Percentiles rank a stretch among this genome's conserved stretches.
Evolutionary conservation across 2,329 filamentous ascomycete species (phyloP).

Genomic region (Zymoseptoria crescenta): DNA sequence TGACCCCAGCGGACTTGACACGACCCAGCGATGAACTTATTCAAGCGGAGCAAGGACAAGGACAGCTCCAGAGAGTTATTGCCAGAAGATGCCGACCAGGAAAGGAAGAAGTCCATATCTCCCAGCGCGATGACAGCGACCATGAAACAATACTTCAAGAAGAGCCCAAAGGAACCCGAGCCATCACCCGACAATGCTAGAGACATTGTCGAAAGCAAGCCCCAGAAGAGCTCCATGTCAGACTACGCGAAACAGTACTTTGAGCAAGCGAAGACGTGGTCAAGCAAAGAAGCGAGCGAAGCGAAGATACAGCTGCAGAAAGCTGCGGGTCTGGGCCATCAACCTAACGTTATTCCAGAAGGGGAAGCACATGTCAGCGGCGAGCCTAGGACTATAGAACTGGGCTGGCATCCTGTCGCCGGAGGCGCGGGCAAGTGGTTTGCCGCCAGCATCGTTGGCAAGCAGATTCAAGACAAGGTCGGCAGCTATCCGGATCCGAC

Average conservation of each 20-base stretch:
- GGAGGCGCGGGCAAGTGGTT: constrained; percentile 12
- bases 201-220: constrained; percentile 1
- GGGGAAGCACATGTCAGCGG: constrained; percentile 10
- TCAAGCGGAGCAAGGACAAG: constrained; percentile 9
- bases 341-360: constrained; percentile 9
- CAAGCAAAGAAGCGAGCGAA: constrained; percentile 8
- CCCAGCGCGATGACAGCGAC: not conserved
- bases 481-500: constrained; percentile 16
- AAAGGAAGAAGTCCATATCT: not conserved
- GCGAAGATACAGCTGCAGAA: constrained; percentile 9
- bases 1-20: not conserved
- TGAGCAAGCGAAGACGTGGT: constrained; percentile 11
- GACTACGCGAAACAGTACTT: constrained; percentile 8
- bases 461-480: constrained; percentile 8
- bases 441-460: constrained; percentile 12
- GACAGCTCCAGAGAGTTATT: not conserved
- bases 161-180: not conserved
- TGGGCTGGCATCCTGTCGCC: constrained; percentile 13
- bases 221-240: constrained; percentile 6
- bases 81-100: not conserved
- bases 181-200: not conserved
- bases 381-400: constrained; percentile 8
- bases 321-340: constrained; percentile 6
- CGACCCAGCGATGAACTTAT: constrained; percentile 4
- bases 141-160: not conserved